Evolutionary conservation across 257 asterid species (phyloP).

Genomic region (Lycium ferocissimum): DNA sequence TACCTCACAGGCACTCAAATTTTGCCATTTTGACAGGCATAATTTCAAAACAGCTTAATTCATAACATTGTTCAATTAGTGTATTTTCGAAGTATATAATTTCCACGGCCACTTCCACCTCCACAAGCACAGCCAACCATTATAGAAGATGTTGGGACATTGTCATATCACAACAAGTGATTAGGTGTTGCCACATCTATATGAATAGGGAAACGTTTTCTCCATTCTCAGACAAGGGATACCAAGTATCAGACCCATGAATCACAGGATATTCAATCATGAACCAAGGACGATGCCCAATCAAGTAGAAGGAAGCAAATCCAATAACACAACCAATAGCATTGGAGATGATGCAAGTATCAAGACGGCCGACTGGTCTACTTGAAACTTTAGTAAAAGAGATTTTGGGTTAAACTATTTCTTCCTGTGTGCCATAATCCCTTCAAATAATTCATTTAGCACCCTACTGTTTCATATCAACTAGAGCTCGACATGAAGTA

Average conservation of each 20-base stretch:
- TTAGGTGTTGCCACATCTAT: neutral
- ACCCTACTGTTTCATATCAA: neutral
- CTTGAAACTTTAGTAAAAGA: slow-evolving; percentile 16
- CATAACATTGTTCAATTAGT: neutral
- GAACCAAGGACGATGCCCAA: neutral
- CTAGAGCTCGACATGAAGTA: neutral
- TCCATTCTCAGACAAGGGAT: neutral
- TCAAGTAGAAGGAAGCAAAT: neutral
- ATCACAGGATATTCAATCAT: neutral
- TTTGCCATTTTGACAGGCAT: neutral
- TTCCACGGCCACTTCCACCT: neutral
- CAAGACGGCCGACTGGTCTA: neutral
- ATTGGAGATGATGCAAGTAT: neutral
- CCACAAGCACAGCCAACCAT: slow-evolving; percentile 4
- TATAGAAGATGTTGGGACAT: neutral
- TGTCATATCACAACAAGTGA: neutral
- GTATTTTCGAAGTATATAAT: neutral
- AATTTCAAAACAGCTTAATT: slow-evolving; percentile 18
- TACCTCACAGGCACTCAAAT: neutral
- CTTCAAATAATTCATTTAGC: slow-evolving; percentile 6
- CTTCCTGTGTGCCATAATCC: neutral
- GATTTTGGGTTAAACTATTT: neutral
- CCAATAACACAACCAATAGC: neutral
- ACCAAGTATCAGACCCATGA: neutral
- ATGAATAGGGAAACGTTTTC: neutral